Conservation (phyloP, 768 basidiomycete species). For the Mycena floridula region DNA sequence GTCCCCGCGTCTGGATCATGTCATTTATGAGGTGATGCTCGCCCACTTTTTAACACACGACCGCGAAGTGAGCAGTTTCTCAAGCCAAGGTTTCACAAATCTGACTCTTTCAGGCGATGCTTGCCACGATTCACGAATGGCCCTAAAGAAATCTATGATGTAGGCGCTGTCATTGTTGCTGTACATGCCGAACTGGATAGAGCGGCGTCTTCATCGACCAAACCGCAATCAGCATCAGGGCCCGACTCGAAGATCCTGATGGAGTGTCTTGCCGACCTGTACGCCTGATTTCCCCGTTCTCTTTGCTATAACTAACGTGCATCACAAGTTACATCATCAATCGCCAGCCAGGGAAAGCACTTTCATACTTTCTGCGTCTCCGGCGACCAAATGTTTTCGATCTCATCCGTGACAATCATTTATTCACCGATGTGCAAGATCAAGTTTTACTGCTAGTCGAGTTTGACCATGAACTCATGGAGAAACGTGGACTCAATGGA, state of each 20-base stretch:
- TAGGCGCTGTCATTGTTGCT: constrained; percentile 82
- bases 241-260: constrained; percentile 66
- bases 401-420: constrained; percentile 86
- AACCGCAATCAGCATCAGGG: constrained; percentile 31
- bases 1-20: constrained; percentile 68
- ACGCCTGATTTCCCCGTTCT: constrained; percentile 10
- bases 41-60: constrained; percentile 81
- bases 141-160: constrained; percentile 87
- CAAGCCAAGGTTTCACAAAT: constrained; percentile 2
- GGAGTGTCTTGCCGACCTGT: constrained; percentile 93
- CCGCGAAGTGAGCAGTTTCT: constrained; percentile 41
- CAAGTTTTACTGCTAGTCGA: constrained; percentile 84
- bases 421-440: constrained; percentile 93
- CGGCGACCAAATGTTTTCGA: constrained; percentile 89
- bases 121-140: constrained; percentile 82
- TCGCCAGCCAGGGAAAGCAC: constrained; percentile 89
- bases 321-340: constrained; percentile 70
- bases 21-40: constrained; percentile 95
- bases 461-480: constrained; percentile 85
- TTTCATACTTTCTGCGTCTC: constrained; percentile 84
- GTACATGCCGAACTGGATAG: constrained; percentile 78
- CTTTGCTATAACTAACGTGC: background rate
- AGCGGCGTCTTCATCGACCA: constrained; percentile 42
- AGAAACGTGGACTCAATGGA: constrained; percentile 39
- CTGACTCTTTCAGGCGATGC: constrained; percentile 47